phyloP scores from a whole-genome alignment of 1,284 basidiomycete species.

The Marasmius fiardii region DNA sequence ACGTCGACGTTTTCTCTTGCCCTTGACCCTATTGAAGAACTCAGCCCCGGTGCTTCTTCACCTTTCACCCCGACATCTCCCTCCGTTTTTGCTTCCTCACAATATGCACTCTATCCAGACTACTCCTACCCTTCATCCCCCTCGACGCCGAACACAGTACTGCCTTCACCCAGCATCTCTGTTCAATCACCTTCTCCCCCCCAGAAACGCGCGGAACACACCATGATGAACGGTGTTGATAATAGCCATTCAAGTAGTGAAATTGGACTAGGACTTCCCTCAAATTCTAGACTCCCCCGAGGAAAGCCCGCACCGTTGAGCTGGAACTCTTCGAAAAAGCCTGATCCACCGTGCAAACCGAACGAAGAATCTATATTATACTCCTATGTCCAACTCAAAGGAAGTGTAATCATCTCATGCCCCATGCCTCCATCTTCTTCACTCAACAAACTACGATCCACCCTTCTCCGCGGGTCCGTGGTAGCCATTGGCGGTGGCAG shows the following conservation, averaged over 20 bases:
- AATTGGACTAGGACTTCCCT: not conserved
- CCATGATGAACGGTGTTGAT: constrained; percentile 9
- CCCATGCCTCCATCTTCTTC: constrained; percentile 28
- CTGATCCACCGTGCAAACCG: constrained; percentile 19
- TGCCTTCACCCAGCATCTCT: constrained; percentile 14
- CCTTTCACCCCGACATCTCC: constrained; percentile 20
- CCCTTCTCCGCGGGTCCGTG: constrained; percentile 37
- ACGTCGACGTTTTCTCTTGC: constrained; percentile 60
- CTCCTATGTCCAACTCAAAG: constrained; percentile 83
- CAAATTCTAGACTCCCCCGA: not conserved
- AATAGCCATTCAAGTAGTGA: not conserved
- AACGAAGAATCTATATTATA: constrained; percentile 78
- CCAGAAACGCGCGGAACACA: not conserved
- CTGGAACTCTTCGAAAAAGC: not conserved
- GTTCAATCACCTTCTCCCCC: constrained; percentile 17
- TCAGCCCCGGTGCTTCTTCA: constrained; percentile 34
- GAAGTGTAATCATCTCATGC: constrained; percentile 49
- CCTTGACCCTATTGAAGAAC: constrained; percentile 68
- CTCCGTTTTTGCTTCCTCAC: constrained; percentile 4
- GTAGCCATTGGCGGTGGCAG: constrained; percentile 68
- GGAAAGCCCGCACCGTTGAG: not conserved
- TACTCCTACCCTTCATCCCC: constrained; percentile 14
- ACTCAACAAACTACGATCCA: constrained; percentile 45
- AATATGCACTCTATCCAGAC: constrained; percentile 4
- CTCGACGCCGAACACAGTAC: constrained; percentile 15